Evolutionary conservation across 176 grass and related monocot species (phyloP).

Genomic region (maize (Zea mays)): DNA sequence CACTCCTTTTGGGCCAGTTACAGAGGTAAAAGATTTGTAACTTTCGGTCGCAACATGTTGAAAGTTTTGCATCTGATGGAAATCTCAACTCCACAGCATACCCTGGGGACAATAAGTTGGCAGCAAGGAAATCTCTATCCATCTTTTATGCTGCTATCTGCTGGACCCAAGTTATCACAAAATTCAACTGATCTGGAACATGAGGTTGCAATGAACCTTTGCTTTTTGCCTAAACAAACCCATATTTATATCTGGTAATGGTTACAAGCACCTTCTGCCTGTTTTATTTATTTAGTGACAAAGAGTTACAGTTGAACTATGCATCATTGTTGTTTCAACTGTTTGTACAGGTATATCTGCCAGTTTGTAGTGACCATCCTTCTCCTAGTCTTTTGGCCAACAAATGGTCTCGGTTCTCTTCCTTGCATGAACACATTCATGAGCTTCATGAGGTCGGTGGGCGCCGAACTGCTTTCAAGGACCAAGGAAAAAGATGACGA

Average conservation of each 20-base stretch:
- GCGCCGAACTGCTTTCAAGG: conserved; percentile 59
- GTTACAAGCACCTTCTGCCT: conserved; percentile 1
- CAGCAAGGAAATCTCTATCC: conserved; percentile 95
- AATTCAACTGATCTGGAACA: conserved; percentile 63
- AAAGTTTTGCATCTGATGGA: conserved; percentile 36
- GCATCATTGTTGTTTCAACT: conserved; percentile 33
- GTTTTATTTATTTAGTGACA: neutral
- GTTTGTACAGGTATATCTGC: conserved; percentile 73
- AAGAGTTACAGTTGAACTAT: conserved; percentile 14
- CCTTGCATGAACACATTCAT: conserved; percentile 45
- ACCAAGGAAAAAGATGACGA: conserved; percentile 86
- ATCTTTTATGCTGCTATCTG: conserved; percentile 94
- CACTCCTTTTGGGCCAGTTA: conserved; percentile 57
- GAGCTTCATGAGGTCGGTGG: conserved; percentile 51
- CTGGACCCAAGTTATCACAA: conserved; percentile 46
- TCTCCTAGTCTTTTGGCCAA: conserved; percentile 75
- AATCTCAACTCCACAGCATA: conserved; percentile 65
- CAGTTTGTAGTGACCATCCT: conserved; percentile 71
- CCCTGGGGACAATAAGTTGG: conserved; percentile 85
- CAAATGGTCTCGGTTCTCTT: conserved; percentile 75
- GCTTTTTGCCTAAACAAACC: conserved; percentile 92
- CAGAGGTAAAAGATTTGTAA: conserved; percentile 56
- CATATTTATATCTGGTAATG: conserved; percentile 91
- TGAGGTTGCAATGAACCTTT: conserved; percentile 61
- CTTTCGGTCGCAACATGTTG: neutral